Conservation (phyloP, 2,329 filamentous ascomycete species). For the Beauveria bassiana region DNA sequence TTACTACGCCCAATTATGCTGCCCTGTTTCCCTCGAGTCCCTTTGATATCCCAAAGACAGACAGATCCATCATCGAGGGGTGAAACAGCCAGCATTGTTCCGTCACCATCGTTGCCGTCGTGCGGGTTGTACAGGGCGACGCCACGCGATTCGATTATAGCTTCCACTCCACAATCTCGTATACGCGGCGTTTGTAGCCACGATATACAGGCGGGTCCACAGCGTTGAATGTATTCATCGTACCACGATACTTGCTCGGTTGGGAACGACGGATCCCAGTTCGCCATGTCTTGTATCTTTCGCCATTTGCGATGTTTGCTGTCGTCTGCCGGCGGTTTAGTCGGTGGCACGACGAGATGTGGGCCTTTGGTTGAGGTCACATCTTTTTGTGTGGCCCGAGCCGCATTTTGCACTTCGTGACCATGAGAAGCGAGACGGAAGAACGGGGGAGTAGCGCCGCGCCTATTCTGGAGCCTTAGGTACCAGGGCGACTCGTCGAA, state of each 20-base stretch:
- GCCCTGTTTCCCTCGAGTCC: constrained; percentile 46
- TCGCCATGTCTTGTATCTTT: constrained; percentile 52
- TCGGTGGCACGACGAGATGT: constrained; percentile 29
- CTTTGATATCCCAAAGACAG: constrained; percentile 74
- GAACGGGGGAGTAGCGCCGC: not conserved
- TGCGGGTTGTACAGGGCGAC: constrained; percentile 56
- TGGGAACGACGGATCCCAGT: constrained; percentile 76
- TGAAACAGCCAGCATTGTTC: constrained; percentile 54
- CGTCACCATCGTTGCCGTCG: constrained; percentile 37
- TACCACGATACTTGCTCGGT: constrained; percentile 75
- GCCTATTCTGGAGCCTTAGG: constrained; percentile 40
- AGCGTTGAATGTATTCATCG: constrained; percentile 76
- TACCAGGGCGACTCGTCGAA: constrained; percentile 64
- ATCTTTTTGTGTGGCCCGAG: not conserved
- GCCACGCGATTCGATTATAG: constrained; percentile 61
- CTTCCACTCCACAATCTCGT: constrained; percentile 31
- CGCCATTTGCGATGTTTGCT: constrained; percentile 17
- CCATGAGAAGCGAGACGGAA: not conserved
- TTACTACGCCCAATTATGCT: constrained; percentile 58
- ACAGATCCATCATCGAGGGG: constrained; percentile 82
- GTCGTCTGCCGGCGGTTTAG: constrained; percentile 21
- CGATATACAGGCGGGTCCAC: constrained; percentile 63
- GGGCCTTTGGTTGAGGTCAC: constrained; percentile 3
- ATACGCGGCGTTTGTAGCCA: constrained; percentile 65
- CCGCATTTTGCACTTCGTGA: not conserved